Base-by-base conservation (phyloP, 192 early-diverging fungal species). In the Oehlia diaphana region DNA sequence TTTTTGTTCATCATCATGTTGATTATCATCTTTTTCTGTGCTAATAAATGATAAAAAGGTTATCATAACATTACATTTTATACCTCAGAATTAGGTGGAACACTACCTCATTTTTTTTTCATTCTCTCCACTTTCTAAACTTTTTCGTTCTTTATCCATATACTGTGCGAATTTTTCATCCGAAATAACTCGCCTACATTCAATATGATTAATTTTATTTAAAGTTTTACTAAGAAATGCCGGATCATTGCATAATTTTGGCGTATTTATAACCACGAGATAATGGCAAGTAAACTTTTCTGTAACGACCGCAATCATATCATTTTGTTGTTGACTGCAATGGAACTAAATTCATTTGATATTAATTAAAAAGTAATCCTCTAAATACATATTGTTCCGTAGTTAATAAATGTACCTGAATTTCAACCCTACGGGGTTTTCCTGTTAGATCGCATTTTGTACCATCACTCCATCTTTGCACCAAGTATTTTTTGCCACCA, bases 201-300 rank as follows among this genome's bases (percentile, higher is more conserved):
- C 77, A 35, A 94, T 93, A 35, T 84, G 81, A 73, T 93, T 82
- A 35, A 89, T 82, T 6, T 84, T 77, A 28, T 88, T 83, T 0
- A 81, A 81, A 10, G 80, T 66, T 49, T 80, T 77, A 19, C 78
- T 83, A 70, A 82, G 84, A 79, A 93, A 90, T 28, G 86, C 82
- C 1, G 86, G 68, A 76, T 93, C 91, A 12, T 82, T 86, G 83
- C 96, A 97, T 28, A 96, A 87, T 10, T 86, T 83, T 4, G 91
- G 88, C 3, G 94, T 94, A 74, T 92, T 88, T 21, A 97, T 88
- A n/a, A 92, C 84, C 79, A 96, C 89, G 9, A 91, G 86, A 71
- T 97, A 97, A 58, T 88, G 83, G 83, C 96, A 97, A 0, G 87
- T 88, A 4, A 90, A 80, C 0, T 86, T 77, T 81, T 97, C 96